Evolutionary conservation across 768 basidiomycete species (phyloP).

Genomic region (Lentinula sp.): DNA sequence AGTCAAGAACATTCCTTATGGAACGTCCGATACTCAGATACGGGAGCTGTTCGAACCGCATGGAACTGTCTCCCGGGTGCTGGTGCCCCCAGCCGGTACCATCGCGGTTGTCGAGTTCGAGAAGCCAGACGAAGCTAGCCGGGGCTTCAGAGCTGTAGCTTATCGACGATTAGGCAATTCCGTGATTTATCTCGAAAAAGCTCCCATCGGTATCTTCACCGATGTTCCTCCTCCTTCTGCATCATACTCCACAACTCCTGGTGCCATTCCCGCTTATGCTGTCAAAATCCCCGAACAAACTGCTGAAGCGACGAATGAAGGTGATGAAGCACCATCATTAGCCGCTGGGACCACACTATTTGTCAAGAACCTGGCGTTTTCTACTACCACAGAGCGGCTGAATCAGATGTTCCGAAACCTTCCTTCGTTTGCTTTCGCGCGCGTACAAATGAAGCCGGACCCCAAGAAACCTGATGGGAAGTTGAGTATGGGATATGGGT

Average conservation of each 20-base stretch:
- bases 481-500: slow-evolving; percentile 95
- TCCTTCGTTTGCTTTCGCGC: slow-evolving; percentile 79
- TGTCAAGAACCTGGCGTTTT: slow-evolving; percentile 93
- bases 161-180: slow-evolving; percentile 88
- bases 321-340: slow-evolving; percentile 34
- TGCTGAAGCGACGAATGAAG: slow-evolving; percentile 24
- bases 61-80: slow-evolving; percentile 61
- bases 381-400: slow-evolving; percentile 76
- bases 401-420: slow-evolving; percentile 64
- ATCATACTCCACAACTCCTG: slow-evolving; percentile 1
- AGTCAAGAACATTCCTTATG: slow-evolving; percentile 96
- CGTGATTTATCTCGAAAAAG: slow-evolving; percentile 90
- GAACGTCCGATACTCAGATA: slow-evolving; percentile 72
- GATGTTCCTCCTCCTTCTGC: slow-evolving; percentile 24
- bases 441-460: slow-evolving; percentile 88
- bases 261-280: slow-evolving; percentile 15
- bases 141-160: slow-evolving; percentile 76
- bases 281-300: slow-evolving; percentile 40
- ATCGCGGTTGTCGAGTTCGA: slow-evolving; percentile 88
- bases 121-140: slow-evolving; percentile 61
- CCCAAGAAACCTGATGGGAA: slow-evolving; percentile 60
- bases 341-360: slow-evolving; percentile 79
- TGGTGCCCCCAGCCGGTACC: slow-evolving; percentile 90
- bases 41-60: slow-evolving; percentile 73
- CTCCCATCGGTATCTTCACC: slow-evolving; percentile 77